A percentile compares a stretch with the other conserved stretches of the same genome.
These are phyloP conservation scores for Erigeron canadensis DNA, from an alignment of 129 eudicot genomes.

Conservation along the genomic window DNA sequence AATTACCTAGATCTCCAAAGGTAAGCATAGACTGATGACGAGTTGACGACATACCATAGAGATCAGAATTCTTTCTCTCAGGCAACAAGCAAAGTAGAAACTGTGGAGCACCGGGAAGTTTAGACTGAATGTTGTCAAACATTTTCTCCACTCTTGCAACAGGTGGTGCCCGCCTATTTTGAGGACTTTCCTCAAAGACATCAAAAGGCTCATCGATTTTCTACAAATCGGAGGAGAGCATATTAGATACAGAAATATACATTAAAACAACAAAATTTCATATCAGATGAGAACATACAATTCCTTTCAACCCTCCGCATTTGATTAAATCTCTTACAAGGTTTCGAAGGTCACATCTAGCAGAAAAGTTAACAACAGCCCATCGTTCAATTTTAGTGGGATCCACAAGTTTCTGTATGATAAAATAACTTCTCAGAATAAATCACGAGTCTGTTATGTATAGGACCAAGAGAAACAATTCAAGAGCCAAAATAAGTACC, in stretches of 20 bases:
- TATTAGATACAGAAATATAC: not conserved
- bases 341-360: constrained; percentile 53
- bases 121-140: constrained; percentile 60
- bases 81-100: constrained; percentile 77
- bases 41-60: constrained; percentile 49
- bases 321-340: constrained; percentile 53
- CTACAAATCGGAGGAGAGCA: constrained; percentile 16
- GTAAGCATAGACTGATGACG: not conserved
- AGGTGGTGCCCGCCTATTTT: constrained; percentile 74
- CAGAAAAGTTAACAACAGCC: constrained; percentile 87
- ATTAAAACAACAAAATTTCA: not conserved
- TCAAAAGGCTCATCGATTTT: constrained; percentile 54
- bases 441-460: not conserved
- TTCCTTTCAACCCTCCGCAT: constrained; percentile 63
- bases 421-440: not conserved
- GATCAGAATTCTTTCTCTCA: constrained; percentile 69
- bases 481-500: constrained; percentile 31
- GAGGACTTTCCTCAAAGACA: constrained; percentile 73
- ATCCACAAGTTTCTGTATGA: constrained; percentile 58
- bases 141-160: constrained; percentile 77
- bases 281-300: constrained; percentile 44
- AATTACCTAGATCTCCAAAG: not conserved
- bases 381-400: constrained; percentile 60
- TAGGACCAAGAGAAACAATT: not conserved
- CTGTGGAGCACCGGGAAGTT: constrained; percentile 74